Evolutionary conservation across 2,329 filamentous ascomycete species (phyloP).

Genomic region (Nakataea oryzae): DNA sequence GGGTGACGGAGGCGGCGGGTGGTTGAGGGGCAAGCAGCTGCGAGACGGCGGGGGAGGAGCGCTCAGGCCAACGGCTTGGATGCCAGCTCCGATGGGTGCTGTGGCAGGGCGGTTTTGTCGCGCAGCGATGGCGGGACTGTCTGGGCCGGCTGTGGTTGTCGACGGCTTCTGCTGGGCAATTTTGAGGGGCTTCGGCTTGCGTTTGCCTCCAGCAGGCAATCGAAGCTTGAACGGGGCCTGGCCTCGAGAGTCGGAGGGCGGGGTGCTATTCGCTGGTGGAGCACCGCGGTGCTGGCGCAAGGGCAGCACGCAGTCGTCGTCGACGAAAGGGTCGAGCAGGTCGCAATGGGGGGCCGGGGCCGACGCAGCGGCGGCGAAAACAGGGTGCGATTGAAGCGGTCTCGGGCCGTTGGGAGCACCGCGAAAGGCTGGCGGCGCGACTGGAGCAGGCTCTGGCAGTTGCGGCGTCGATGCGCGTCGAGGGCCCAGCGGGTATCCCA

Average conservation of each 20-base stretch:
- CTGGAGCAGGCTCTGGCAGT: neutral
- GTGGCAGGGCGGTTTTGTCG: neutral
- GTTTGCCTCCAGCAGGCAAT: neutral
- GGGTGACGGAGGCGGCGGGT: too few species aligned
- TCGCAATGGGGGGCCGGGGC: too few species aligned
- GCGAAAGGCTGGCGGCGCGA: neutral
- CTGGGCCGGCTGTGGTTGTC: neutral
- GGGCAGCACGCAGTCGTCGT: neutral
- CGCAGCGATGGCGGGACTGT: neutral
- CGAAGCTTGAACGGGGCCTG: neutral
- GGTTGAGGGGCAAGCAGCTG: neutral
- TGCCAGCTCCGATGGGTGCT: too few species aligned
- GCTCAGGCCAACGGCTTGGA: too few species aligned
- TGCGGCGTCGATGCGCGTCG: neutral
- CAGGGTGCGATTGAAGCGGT: neutral
- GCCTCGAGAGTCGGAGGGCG: neutral
- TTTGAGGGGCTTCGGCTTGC: neutral
- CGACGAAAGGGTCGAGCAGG: neutral
- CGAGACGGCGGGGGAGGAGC: neutral
- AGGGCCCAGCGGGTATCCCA: too few species aligned
- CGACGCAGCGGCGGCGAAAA: neutral
- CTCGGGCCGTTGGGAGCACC: neutral
- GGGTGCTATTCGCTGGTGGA: neutral
- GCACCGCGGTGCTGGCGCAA: neutral
- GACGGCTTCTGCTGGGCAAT: neutral